Base-by-base conservation (phyloP, 306 rosid species). In the Ceratonia siliqua region DNA sequence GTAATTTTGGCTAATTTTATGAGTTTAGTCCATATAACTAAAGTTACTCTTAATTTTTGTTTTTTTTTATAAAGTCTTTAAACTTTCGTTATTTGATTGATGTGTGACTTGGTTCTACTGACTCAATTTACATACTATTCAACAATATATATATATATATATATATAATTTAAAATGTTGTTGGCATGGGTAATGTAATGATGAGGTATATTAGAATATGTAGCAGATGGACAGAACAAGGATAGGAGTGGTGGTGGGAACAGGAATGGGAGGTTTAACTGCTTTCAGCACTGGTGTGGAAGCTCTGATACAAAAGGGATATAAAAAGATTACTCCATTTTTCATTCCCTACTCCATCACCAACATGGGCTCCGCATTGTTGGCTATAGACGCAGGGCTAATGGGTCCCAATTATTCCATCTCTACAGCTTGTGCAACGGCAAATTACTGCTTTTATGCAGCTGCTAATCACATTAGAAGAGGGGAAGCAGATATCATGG, bases 381-480 rank as follows among this genome's bases (percentile, higher is more conserved):
- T 90, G 57, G 93, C 93, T 3, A 90, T 88, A 39, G 93, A 90
- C 42, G 80, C 82, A 6, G 96, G 96, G 46, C 77, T 86, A 28
- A 88, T 79, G 92, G 96, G 94, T 9, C 94, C 94, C 2, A 86
- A 79, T 70, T 91, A 88, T 79, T 87, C 91, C 27, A 91, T 91
- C 68, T 85, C 96, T 1, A 85, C 94, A 6, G 96, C 96, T 28
- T 91, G 96, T 83, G 94, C 94, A n/a, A 83, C 96, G 0, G 85
- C 89, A 63, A 88, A 91, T 56, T 88, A 79, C 72, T 91, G 94
- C 78, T 86, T 88, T 55, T 71, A 59, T 63, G 77, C 89, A 5
- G 96, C 96, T 73, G 90, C 94, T 21, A 87, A 87, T 71, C 94
- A 87, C 70, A 88, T 91, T 53, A 76, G 88, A 78, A 83, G 86